A percentile compares a stretch with the other conserved stretches of the same genome.
Evolutionary conservation across 495 filamentous ascomycete species (phyloP).

Genomic region (Lophiotrema nucula): DNA sequence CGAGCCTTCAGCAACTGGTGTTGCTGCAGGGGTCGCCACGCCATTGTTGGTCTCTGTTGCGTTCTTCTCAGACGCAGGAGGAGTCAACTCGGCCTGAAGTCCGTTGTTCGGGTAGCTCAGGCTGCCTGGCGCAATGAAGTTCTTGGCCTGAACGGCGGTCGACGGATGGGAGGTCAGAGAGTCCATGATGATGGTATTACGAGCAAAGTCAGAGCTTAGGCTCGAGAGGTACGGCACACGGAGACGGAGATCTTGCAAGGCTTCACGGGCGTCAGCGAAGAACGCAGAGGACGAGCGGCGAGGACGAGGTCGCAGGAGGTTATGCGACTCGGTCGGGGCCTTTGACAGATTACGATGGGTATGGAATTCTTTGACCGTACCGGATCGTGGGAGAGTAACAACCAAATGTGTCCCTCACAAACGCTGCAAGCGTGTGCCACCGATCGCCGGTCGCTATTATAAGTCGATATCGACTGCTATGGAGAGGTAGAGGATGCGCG

Average conservation of each 20-base stretch:
- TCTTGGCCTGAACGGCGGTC: constrained; percentile 84
- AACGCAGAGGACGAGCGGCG: background rate
- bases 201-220: background rate
- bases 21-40: constrained; percentile 94
- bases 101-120: constrained; percentile 86
- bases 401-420: constrained; percentile 93
- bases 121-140: constrained; percentile 56
- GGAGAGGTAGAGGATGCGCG: constrained; percentile 5
- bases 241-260: background rate
- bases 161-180: constrained; percentile 84
- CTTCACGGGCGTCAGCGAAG: background rate
- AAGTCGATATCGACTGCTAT: constrained; percentile 11
- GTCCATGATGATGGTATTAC: constrained; percentile 60
- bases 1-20: constrained; percentile 73
- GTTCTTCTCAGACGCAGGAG: constrained; percentile 67
- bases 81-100: constrained; percentile 76
- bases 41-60: constrained; percentile 62
- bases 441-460: constrained; percentile 16
- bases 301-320: background rate
- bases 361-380: constrained; percentile 54
- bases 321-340: background rate
- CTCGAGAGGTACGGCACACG: background rate
- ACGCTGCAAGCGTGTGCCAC: constrained; percentile 24
- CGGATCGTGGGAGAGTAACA: constrained; percentile 89
- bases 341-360: background rate